Evolutionary conservation across 805 yeast species (phyloP).

Genomic region (Zygosaccharomyces pseudorouxii): DNA sequence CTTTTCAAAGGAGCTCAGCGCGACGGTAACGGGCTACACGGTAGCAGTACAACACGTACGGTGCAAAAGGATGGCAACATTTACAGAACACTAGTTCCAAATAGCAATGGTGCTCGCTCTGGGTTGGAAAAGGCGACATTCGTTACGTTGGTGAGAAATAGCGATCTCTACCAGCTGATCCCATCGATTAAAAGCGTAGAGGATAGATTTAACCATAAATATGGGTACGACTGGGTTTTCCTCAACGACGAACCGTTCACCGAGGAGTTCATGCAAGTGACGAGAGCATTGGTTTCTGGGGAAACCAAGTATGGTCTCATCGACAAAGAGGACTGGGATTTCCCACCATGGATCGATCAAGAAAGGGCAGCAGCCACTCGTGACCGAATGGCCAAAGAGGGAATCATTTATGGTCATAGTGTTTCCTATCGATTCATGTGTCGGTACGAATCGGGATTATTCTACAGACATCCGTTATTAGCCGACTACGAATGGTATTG

Average conservation of each 20-base stretch:
- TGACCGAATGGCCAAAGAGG: constrained; percentile 45
- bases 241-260: constrained; percentile 81
- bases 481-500: constrained; percentile 84
- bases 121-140: constrained; percentile 62
- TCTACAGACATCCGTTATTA: constrained; percentile 71
- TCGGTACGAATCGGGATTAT: constrained; percentile 85
- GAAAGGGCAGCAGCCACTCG: constrained; percentile 57
- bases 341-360: constrained; percentile 77
- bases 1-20: constrained; percentile 16
- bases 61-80: background rate
- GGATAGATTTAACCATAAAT: constrained; percentile 80
- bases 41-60: constrained; percentile 1
- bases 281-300: constrained; percentile 70
- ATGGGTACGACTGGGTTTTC: constrained; percentile 91
- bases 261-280: constrained; percentile 70
- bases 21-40: background rate
- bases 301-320: constrained; percentile 70
- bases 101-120: background rate
- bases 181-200: constrained; percentile 73
- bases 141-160: constrained; percentile 72
- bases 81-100: background rate
- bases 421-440: constrained; percentile 86
- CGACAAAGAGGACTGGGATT: constrained; percentile 83
- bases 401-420: constrained; percentile 61
- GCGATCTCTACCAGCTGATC: constrained; percentile 58